Base-by-base conservation (phyloP, 2,329 filamentous ascomycete genomes). In the Ophiosphaerella herpotricha region DNA sequence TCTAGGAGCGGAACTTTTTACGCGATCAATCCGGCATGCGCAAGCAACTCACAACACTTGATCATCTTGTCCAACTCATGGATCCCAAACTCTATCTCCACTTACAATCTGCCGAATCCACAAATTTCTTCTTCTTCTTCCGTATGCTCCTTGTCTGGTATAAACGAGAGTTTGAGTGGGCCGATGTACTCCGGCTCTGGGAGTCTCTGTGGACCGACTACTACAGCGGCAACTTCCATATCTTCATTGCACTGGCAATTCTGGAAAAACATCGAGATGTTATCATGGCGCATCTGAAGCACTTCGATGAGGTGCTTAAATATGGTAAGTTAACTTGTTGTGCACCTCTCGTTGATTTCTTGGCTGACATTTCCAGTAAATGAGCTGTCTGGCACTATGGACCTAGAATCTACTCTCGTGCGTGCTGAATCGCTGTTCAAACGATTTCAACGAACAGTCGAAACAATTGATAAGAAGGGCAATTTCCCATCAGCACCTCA, bases 91-190 rank as follows among this genome's bases (percentile, higher is more conserved):
- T 99, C 7, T 97, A 97, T 74, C 81, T 89, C 2, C 94, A 99
- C 64, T 83, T 99, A 0, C 85, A 96, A 72, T 86, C 84, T 13
- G 90, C 92, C 16, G 95, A 99, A 66, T 95, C 89, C 66, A 99
- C 94, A 21, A 99, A 99, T 73, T 99, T 99, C 75, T 99, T 99
- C 76, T 99, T 99, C 79, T 97, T 99, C 80, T 99, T 97, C 84
- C 89, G 94, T 52, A 97, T 97, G 94, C 81, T 99, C 31, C 81
- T 99, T 1, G 94, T 99, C 8, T 99, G 94, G 94, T 99, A 94
- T 75, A 99, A 99, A 79, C 88, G 94, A 40, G 94, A 99, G 74
- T 99, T 99, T 64, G 83, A 85, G 60, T 99, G 93, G 90, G 73
- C 82, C 40, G 91, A 97, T 66, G 85, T 96, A 9, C 77, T 97